Evolutionary conservation across 2,329 filamentous ascomycete genomes (phyloP).

Genomic region (Scorias spongiosa): DNA sequence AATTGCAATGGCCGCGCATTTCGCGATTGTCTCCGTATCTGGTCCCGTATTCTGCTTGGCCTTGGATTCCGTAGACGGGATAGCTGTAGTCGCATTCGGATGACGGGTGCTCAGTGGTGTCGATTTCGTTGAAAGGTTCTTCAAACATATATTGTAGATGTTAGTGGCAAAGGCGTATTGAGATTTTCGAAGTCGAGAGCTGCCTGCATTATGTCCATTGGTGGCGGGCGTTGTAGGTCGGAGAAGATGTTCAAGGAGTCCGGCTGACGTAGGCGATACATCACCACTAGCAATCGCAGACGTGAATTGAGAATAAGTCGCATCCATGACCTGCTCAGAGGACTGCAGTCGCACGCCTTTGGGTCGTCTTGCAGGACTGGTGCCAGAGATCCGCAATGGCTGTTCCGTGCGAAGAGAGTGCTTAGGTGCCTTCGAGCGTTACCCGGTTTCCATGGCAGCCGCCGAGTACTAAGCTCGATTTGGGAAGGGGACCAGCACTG

Average conservation of each 20-base stretch:
- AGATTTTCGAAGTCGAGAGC: not conserved
- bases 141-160: not conserved
- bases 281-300: not conserved
- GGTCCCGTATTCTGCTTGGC: not conserved
- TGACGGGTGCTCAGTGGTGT: not conserved
- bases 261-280: not conserved
- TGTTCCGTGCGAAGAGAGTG: too few species aligned
- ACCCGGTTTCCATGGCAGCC: too few species aligned
- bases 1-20: constrained; percentile 57
- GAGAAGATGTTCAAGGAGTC: not conserved
- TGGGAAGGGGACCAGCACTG: too few species aligned
- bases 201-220: not conserved
- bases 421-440: too few species aligned
- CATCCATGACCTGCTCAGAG: not conserved
- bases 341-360: too few species aligned
- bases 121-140: not conserved
- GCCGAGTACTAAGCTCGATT: too few species aligned
- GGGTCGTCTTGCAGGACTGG: too few species aligned
- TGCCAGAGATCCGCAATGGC: too few species aligned
- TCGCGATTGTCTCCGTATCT: constrained; percentile 33
- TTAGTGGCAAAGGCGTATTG: not conserved
- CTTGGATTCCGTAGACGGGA: not conserved
- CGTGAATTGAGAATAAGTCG: not conserved
- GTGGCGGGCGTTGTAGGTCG: not conserved
- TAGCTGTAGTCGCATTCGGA: not conserved